Base-by-base conservation (phyloP, 192 early-diverging fungal species). In the Linderina pennispora region DNA sequence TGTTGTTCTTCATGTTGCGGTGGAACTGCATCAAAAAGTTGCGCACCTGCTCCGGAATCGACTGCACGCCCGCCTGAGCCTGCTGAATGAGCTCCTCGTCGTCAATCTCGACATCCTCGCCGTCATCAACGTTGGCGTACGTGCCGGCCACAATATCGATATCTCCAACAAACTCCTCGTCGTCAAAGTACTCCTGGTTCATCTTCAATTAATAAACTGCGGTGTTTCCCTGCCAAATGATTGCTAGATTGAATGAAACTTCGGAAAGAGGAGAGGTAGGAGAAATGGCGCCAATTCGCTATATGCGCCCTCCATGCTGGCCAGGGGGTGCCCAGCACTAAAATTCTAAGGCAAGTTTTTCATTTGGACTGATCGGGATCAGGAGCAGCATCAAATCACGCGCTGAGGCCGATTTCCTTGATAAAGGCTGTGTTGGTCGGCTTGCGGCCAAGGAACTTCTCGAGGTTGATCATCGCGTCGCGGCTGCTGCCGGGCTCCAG, bases 11-110 rank as follows among this genome's bases (percentile, higher is more conserved):
- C 44, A 94, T 65, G 62, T 86, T 83, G 23, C 81, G 77, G 65
- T 90, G 80, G 60, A 97, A 83, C 63, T 86, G 77, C 25, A 82
- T 57, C 23, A 94, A 77, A 49, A 94, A 97, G 73, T 83, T 85
- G 59, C 82, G 77, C 39, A 97, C 85, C 17, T 76, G 70, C 48
- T 92, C 88, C 24, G 91, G 94, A 61, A 92, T 91, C 49, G 64
- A 36, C 53, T 66, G 61, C 23, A 54, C 64, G 7, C 64, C 71
- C 1, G 65, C 65, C 41, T 74, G 63, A 7, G 71, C 59, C 38
- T 65, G 62, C 53, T 47, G 26, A 10, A 53, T 32, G 5, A 65
- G 49, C 37, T 61, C 53, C 33, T 66, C 62, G 16, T 73, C 69
- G 14, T 62, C 63, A 9, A 61, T 38, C 9, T 52, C 69, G 34